Evolutionary conservation across 345 rosid species (phyloP), one percentile per base, ranked within the genome.

Genomic region (Leavenworthia alabamica): DNA sequence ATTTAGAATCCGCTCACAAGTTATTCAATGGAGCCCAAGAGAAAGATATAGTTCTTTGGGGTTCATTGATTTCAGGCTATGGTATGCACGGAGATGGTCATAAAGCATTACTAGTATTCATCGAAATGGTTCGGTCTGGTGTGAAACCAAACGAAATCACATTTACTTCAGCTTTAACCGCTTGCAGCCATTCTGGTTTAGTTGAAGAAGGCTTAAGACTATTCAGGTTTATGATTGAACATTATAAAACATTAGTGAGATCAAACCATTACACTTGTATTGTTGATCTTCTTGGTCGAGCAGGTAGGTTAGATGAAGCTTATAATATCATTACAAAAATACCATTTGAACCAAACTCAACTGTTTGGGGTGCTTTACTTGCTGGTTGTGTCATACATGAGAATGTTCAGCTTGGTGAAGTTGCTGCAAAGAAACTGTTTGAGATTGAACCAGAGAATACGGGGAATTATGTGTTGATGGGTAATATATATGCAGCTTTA

Each of bases 71-170:
- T 13, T 69, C 79, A 54, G 78, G 83, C 45, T 80, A 81, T 12
- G 86, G 83, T 53, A 70, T 73, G 84, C 86, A 83, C 55, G 89
- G 89, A 29, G 72, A 77, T 62, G 86, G 86, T 26, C 67, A 71
- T 56, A 78, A 60, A 14, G 81, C 83, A 1, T 57, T 86, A 66
- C 70, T 28, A 35, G 78, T 83, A 54, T 83, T 86, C 77, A 81
- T 67, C 55, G 81, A 83, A 68, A 86, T 86, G 88, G 77, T 81
- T 71, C 59, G 14, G 29, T 79, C 80, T 50, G 85, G 85, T 56
- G 74, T 81, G 39, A 62, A 60, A 15, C 86, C 92, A 50, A 83
- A 79, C 33, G 81, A 81, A 59, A 68, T 83, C 32, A 78, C 81
- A 12, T 86, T 81, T 47, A 81, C 85, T 39, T 79, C 83, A 17